Evolutionary conservation across 2,329 filamentous ascomycete species (phyloP), one percentile per base, ranked within the genome.

Genomic region (Fusarium sp.): DNA sequence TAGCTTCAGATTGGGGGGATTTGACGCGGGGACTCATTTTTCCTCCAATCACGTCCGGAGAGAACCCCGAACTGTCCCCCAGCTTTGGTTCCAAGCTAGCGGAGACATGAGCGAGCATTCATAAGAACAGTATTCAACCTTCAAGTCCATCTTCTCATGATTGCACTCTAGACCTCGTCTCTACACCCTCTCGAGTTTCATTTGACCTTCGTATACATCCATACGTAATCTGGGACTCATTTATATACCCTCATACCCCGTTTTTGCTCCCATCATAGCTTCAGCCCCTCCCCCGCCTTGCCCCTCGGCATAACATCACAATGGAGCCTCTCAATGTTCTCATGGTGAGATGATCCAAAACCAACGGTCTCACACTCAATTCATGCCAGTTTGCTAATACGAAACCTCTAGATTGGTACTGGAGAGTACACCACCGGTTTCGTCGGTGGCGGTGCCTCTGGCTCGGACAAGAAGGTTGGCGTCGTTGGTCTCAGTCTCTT

Each of bases 381-480:
- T 41, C 15, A 17, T 42, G 22, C 9, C 24, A 38, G 30, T 32
- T 20, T 20, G 28, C 65, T 74, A 60, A 73, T 59, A 57, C 60
- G 9, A 14, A 24, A 22, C n/a, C 36, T 36, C 28, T 69, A 92
- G 93, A 90, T 98, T 67, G 95, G 95, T 74, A 98, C 95, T 17
- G 96, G 95, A 79, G 95, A 98, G 88, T 98, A 98, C 88, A 98
- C 96, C 78, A 98, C 96, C 48, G 95, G 95, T 66, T 98, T 96
- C 78, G 95, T 98, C 65, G 94, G 94, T 66, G 92, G 91, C 69
- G 93, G 92, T 68, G 92, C 91, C 58, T 97, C 94, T 8, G 92
- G 89, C 17, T 97, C 94, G 56, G 96, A 98, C 87, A 98, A 98
- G 87, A 98, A 98, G 84, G 93, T 98, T 56, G 95, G 96, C 66